Evolutionary conservation across 2,329 filamentous ascomycete genomes (phyloP), one percentile per base, ranked within the genome.

Genomic region (Phaeosphaeriaceae sp.): DNA sequence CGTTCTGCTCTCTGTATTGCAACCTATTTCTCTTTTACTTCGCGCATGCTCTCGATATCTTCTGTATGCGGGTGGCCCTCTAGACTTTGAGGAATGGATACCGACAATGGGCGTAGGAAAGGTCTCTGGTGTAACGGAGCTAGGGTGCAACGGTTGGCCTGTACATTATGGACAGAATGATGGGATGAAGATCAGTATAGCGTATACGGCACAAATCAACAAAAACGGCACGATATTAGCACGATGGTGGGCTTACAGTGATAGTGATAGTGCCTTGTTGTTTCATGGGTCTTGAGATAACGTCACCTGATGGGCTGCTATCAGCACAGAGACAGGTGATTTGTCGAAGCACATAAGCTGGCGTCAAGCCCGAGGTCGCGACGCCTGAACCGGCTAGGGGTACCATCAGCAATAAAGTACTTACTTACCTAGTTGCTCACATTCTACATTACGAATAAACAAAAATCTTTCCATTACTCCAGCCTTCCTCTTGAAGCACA

Each of bases 1-100:
- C 53, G 50, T 62, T 58, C 52, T 48, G 50, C 50, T 46, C 40
- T 59, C 51, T 61, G 52, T 57, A 15, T 61, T 61, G 55, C 44
- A 48, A 55, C 47, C 54, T 63, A 55, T 53, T 62, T 60, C 58
- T 66, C 58, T 49, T 60, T 57, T 60, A 52, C 63, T 57, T 50
- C 46, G 55, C 54, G 52, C 53, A 63, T 62, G 53, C 59, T 56
- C 58, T 59, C 52, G 51, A 58, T 61, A 61, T 46, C 48, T 61
- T 56, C 54, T 59, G 49, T 66, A 58, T 67, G 59, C 60, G 66
- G 54, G 61, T 53, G 64, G 61, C 58, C 53, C 65, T 58, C 45
- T 65, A 48, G 59, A 48, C 48, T 43, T 54, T 50, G 45, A 36
- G 44, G 42, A 23, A 44, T 56, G 53, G 57, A 51, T 52, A 62